phyloP scores from a whole-genome alignment of 441 rosid species.

The Syzygium syzygioides region DNA sequence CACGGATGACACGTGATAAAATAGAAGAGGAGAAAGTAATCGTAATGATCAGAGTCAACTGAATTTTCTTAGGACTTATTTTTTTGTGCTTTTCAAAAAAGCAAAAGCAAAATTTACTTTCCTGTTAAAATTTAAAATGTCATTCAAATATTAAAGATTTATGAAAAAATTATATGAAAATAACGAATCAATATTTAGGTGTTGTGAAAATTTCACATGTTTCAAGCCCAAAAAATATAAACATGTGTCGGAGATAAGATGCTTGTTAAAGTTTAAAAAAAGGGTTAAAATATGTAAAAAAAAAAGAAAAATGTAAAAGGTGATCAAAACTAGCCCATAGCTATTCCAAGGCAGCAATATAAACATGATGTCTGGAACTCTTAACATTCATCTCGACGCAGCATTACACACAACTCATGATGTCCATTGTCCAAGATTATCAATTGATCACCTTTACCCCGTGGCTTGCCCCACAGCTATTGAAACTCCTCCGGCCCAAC shows the following conservation, averaged over 20 bases:
- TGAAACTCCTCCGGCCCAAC: not conserved
- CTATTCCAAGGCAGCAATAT: too few relatives aligned
- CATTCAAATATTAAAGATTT: too few relatives aligned
- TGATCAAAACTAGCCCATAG: too few relatives aligned
- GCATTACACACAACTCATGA: too few relatives aligned
- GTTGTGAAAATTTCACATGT: not conserved
- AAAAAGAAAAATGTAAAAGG: too few relatives aligned
- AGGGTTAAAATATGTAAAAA: too few relatives aligned
- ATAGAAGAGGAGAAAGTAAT: not conserved
- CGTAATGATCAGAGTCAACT: not conserved
- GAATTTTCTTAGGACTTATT: not conserved
- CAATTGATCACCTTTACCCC: not conserved
- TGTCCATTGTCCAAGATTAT: not conserved
- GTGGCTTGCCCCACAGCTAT: not conserved
- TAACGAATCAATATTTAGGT: accelerated
- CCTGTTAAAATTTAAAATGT: not conserved
- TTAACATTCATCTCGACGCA: too few relatives aligned
- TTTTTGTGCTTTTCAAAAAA: not conserved
- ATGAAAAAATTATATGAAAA: too few relatives aligned
- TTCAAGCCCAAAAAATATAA: not conserved
- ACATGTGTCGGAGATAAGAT: too few relatives aligned
- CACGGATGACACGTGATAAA: not conserved
- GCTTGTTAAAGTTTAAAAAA: too few relatives aligned
- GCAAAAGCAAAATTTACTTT: accelerated
- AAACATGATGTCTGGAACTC: too few relatives aligned